Conservation (phyloP, 2,329 filamentous ascomycete genomes). For the Pseudopithomyces chartarum region DNA sequence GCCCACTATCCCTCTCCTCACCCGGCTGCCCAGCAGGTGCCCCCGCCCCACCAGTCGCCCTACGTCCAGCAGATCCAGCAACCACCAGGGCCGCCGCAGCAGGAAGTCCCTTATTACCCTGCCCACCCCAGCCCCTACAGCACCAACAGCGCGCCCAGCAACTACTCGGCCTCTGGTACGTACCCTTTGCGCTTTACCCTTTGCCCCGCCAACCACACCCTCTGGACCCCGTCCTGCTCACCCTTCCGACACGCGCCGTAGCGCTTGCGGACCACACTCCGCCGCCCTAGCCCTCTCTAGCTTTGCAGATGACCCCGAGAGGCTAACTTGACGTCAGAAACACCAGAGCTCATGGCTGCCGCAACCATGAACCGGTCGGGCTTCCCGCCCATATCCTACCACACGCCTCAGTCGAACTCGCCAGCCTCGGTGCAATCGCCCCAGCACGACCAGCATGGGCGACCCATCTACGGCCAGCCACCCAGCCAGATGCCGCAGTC, state of each 20-base stretch:
- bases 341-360: constrained; percentile 71
- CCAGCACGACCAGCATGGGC: constrained; percentile 84
- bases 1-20: constrained; percentile 72
- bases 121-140: constrained; percentile 83
- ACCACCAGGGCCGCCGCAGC: constrained; percentile 64
- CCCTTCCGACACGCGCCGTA: constrained; percentile 1
- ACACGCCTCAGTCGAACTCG: constrained; percentile 93
- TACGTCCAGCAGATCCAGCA: constrained; percentile 72
- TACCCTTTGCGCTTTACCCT: constrained; percentile 2
- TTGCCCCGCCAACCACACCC: constrained; percentile 6
- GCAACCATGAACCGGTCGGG: constrained; percentile 67
- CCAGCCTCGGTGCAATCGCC: constrained; percentile 91
- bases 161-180: constrained; percentile 75
- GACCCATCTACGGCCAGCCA: constrained; percentile 82
- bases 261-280: not conserved
- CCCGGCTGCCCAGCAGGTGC: constrained; percentile 62
- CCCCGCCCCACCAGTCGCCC: constrained; percentile 57
- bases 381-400: constrained; percentile 86
- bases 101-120: constrained; percentile 75
- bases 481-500: constrained; percentile 78
- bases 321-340: constrained; percentile 70
- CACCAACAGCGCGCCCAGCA: constrained; percentile 77
- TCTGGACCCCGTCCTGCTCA: not conserved
- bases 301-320: constrained; percentile 11
- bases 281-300: not conserved